Evolutionary conservation across 805 yeast species (phyloP).

Genomic region (Candida berthetii): DNA sequence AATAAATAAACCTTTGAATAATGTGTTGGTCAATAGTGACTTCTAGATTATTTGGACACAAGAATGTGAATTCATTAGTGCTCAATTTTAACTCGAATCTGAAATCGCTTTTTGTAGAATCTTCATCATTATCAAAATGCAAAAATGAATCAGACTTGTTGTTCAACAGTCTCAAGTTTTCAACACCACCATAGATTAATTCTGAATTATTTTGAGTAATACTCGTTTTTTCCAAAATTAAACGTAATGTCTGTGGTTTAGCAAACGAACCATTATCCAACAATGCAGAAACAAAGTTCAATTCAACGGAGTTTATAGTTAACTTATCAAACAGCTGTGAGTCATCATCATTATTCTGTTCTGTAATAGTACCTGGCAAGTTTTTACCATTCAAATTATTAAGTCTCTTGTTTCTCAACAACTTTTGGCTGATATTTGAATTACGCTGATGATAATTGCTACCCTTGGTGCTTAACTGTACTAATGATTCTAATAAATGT

Average conservation of each 20-base stretch:
- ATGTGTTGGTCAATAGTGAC: slow-evolving; percentile 8
- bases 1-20: slow-evolving; percentile 23
- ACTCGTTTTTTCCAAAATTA: slow-evolving; percentile 23
- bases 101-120: slow-evolving; percentile 35
- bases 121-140: slow-evolving; percentile 21
- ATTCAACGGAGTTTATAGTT: slow-evolving; percentile 26
- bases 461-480: slow-evolving; percentile 3
- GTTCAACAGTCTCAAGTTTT: slow-evolving; percentile 23
- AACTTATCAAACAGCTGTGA: slow-evolving; percentile 30
- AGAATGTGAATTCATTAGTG: slow-evolving; percentile 29
- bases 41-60: slow-evolving; percentile 36
- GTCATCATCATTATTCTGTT: not conserved
- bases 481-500: slow-evolving; percentile 20
- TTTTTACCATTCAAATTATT: not conserved
- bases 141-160: slow-evolving; percentile 15
- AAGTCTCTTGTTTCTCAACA: not conserved
- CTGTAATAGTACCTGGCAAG: not conserved
- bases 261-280: slow-evolving; percentile 33
- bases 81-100: slow-evolving; percentile 41
- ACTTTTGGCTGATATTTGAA: slow-evolving; percentile 7
- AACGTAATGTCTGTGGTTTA: slow-evolving; percentile 23
- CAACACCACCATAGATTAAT: slow-evolving; percentile 43
- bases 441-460: not conserved
- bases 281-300: slow-evolving; percentile 44
- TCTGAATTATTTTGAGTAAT: slow-evolving; percentile 36